Conservation (phyloP, 345 rosid genomes). For the Passiflora organensis region DNA sequence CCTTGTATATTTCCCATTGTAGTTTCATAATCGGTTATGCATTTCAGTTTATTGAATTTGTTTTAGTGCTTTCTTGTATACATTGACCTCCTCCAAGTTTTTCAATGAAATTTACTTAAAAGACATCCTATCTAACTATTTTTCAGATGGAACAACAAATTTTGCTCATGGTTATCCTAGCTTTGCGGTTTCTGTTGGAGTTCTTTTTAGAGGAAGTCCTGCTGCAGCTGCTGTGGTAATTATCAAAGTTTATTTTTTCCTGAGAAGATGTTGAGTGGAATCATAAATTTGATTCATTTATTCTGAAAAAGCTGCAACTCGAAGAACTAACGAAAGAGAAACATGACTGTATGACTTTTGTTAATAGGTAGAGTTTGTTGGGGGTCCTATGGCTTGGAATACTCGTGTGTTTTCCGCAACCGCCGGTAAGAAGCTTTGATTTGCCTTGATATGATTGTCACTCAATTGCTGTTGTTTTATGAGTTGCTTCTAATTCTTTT, state of each 20-base stretch:
- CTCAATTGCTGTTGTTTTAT: constrained; percentile 9
- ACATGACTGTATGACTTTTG: constrained; percentile 8
- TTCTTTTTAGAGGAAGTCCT: constrained; percentile 74
- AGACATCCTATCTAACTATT: constrained; percentile 6
- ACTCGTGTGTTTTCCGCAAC: constrained; percentile 81
- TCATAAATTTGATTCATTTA: too few species aligned
- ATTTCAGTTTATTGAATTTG: background rate
- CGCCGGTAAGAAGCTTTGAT: constrained; percentile 44
- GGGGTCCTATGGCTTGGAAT: constrained; percentile 97
- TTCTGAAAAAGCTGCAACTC: too few species aligned
- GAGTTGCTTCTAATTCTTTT: constrained; percentile 15
- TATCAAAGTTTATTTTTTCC: background rate
- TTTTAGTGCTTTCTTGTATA: background rate
- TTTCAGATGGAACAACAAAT: constrained; percentile 89
- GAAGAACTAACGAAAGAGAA: too few species aligned
- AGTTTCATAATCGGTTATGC: background rate
- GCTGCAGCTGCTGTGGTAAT: constrained; percentile 90
- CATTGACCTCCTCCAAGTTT: background rate
- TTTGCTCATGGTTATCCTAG: constrained; percentile 96
- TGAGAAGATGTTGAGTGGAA: background rate
- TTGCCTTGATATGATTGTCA: background rate
- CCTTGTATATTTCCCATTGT: background rate
- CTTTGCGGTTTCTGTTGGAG: constrained; percentile 95
- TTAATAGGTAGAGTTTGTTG: constrained; percentile 86
- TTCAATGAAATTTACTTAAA: too few species aligned